Evolutionary conservation across 192 early-diverging fungal genomes (phyloP).

Genomic region (Coemansia sp.): DNA sequence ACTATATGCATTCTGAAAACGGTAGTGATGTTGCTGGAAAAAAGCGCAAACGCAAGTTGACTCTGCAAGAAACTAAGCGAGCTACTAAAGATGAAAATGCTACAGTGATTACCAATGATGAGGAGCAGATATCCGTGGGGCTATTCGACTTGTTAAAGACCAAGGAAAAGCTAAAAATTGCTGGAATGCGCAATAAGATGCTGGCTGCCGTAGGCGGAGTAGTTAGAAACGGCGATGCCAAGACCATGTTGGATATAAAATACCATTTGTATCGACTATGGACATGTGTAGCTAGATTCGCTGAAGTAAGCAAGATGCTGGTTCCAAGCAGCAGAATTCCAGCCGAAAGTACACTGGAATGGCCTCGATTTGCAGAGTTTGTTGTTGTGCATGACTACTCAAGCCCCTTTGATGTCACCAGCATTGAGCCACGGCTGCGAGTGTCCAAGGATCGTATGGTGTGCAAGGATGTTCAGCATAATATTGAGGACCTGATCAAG

Average conservation of each 20-base stretch:
- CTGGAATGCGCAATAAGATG: slow-evolving; percentile 39
- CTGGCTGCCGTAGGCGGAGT: slow-evolving; percentile 36
- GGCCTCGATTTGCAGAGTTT: slow-evolving; percentile 38
- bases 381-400: slow-evolving; percentile 34
- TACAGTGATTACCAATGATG: slow-evolving; percentile 21
- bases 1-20: neutral
- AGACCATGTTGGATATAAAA: slow-evolving; percentile 20
- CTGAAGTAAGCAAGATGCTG: slow-evolving; percentile 10
- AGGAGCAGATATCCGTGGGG: slow-evolving; percentile 19
- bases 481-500: slow-evolving; percentile 18
- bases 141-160: slow-evolving; percentile 39
- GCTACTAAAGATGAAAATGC: neutral
- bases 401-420: slow-evolving; percentile 15
- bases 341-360: neutral
- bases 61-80: slow-evolving; percentile 3
- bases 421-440: slow-evolving; percentile 35
- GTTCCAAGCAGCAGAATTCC: neutral
- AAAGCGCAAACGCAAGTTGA: slow-evolving; percentile 28
- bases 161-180: slow-evolving; percentile 39
- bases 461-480: neutral
- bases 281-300: slow-evolving; percentile 36
- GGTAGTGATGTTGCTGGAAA: neutral
- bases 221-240: slow-evolving; percentile 14
- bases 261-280: slow-evolving; percentile 47
- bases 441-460: slow-evolving; percentile 28